phyloP scores from a whole-genome alignment of 1,139 yeast genomes.

The Kodamaea alishanica region DNA sequence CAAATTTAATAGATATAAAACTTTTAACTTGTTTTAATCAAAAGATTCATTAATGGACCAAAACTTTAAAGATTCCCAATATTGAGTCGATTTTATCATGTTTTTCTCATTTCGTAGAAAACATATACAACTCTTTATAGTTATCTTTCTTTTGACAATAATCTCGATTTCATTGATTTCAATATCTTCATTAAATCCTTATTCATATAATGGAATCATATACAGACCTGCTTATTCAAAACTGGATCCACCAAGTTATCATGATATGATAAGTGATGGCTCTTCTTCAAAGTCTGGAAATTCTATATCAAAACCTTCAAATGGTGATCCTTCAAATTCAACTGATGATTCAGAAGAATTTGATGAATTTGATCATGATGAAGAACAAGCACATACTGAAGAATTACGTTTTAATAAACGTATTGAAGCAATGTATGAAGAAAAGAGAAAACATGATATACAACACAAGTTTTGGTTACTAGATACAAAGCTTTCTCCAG shows the following conservation, averaged over 20 bases:
- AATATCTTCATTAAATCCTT: conserved; percentile 7
- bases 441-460: conserved; percentile 20
- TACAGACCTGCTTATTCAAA: not conserved
- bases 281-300: not conserved
- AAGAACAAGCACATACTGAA: conserved; percentile 5
- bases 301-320: not conserved
- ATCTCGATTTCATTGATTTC: conserved; percentile 15
- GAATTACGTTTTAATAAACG: conserved; percentile 21
- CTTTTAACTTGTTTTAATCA: too few species aligned
- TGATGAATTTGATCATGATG: conserved; percentile 10
- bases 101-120: conserved; percentile 17
- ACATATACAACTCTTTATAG: conserved; percentile 14
- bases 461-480: conserved; percentile 32
- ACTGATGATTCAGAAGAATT: conserved; percentile 7
- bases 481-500: conserved; percentile 18
- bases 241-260: conserved; percentile 5
- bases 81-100: conserved; percentile 8
- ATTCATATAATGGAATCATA: conserved; percentile 2
- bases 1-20: too few species aligned
- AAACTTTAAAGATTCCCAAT: not conserved
- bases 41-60: not conserved
- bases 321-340: not conserved
- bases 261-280: conserved; percentile 2
- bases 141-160: conserved; percentile 15
- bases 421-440: conserved; percentile 15